Evolutionary conservation across 164 flowering plant species (phyloP).

Genomic region (Hamamelis virginiana): DNA sequence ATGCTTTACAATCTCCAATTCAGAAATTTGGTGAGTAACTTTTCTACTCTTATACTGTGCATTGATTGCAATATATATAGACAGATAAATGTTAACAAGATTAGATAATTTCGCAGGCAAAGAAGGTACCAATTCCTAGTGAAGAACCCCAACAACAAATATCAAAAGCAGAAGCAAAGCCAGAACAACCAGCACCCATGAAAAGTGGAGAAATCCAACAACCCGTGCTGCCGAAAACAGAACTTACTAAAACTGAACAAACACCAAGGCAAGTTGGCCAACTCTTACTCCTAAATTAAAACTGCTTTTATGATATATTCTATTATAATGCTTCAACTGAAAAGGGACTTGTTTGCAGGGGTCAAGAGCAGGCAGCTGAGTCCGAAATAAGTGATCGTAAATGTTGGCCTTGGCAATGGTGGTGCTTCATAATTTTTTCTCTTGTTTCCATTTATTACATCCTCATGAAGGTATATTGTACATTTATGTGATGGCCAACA

Average conservation of each 20-base stretch:
- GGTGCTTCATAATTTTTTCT: constrained; percentile 2
- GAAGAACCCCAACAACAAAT: constrained; percentile 22
- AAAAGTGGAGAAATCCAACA: constrained; percentile 11
- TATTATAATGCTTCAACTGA: constrained; percentile 12
- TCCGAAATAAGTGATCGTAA: not conserved
- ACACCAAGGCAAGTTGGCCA: constrained; percentile 7
- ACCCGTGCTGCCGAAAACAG: not conserved
- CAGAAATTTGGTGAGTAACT: constrained; percentile 62
- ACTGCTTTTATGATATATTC: not conserved
- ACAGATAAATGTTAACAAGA: not conserved
- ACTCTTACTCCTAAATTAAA: not conserved
- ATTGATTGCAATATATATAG: not conserved
- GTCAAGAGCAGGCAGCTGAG: constrained; percentile 14
- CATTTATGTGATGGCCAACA: not conserved
- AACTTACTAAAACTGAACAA: too few species aligned
- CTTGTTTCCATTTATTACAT: constrained; percentile 9
- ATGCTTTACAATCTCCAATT: constrained; percentile 76
- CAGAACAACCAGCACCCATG: constrained; percentile 10
- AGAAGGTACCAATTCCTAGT: constrained; percentile 38
- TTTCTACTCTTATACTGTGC: not conserved
- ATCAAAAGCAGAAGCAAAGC: constrained; percentile 21
- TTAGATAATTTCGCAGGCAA: constrained; percentile 40
- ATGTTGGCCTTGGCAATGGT: constrained; percentile 3
- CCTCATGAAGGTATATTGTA: constrained; percentile 7
- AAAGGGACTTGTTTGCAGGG: constrained; percentile 23